Evolutionary conservation across 768 basidiomycete genomes (phyloP).

Genomic region (Panus rudis): DNA sequence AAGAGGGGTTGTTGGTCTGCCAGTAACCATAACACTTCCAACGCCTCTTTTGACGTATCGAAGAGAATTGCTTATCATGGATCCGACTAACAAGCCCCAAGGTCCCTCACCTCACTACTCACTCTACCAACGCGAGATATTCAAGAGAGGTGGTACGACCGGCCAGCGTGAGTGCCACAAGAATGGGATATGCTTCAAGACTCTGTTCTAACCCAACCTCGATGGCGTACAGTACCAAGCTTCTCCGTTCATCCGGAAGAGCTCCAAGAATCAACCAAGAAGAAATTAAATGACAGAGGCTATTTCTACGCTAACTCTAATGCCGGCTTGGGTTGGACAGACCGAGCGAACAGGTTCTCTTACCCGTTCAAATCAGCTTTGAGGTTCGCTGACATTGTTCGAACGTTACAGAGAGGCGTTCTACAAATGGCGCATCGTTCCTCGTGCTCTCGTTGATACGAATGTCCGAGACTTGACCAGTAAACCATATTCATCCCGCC

Average conservation of each 20-base stretch:
- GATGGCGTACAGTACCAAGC: slow-evolving; percentile 26
- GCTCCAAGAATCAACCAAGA: slow-evolving; percentile 33
- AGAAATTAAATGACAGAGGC: slow-evolving; percentile 37
- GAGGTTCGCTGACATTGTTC: neutral
- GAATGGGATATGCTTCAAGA: neutral
- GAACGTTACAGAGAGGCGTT: slow-evolving; percentile 35
- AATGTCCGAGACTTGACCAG: slow-evolving; percentile 41
- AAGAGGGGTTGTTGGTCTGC: no score
- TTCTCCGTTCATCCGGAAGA: slow-evolving; percentile 39
- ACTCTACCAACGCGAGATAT: slow-evolving; percentile 44
- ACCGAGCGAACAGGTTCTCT: slow-evolving; percentile 39
- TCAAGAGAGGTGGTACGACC: slow-evolving; percentile 32
- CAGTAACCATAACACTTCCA: no score
- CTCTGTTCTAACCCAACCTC: neutral
- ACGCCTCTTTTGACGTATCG: no score
- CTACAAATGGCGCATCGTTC: slow-evolving; percentile 48
- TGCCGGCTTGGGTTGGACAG: slow-evolving; percentile 45
- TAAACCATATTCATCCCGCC: slow-evolving; percentile 14
- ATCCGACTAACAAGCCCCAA: slow-evolving; percentile 39
- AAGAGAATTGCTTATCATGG: no score
- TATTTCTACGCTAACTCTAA: slow-evolving; percentile 49
- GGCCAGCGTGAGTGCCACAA: slow-evolving; percentile 26
- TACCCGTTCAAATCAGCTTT: neutral
- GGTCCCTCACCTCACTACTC: slow-evolving; percentile 44
- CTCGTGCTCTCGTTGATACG: slow-evolving; percentile 48